These are phyloP conservation scores for Penicillium sclerotigenum DNA, from an alignment of 2,329 filamentous ascomycete genomes.

Conservation along the genomic window DNA sequence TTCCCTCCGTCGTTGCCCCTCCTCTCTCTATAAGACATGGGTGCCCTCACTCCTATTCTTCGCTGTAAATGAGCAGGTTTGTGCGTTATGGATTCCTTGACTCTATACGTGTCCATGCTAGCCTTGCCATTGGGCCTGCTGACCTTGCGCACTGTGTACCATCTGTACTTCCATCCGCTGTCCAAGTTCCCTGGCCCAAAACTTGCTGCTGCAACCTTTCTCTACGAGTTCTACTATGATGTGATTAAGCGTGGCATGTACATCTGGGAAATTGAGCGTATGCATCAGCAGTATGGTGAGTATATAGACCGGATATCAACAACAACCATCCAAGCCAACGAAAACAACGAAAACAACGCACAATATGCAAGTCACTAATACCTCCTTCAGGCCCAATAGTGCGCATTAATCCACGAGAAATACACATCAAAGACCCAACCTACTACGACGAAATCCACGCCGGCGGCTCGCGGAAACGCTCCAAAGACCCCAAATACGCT, in stretches of 20 bases:
- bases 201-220: slow-evolving; percentile 31
- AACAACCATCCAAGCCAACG: background rate
- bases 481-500: slow-evolving; percentile 21
- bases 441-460: slow-evolving; percentile 38
- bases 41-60: background rate
- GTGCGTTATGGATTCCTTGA: slow-evolving; percentile 7
- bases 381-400: slow-evolving; percentile 34
- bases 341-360: too few relatives aligned
- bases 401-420: slow-evolving; percentile 37
- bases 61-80: background rate
- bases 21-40: background rate
- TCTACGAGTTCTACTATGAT: slow-evolving; percentile 37
- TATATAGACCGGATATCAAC: background rate
- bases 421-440: slow-evolving; percentile 37
- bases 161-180: slow-evolving; percentile 30
- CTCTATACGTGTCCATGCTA: background rate
- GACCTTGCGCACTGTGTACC: slow-evolving; percentile 8
- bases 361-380: too few relatives aligned
- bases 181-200: slow-evolving; percentile 33
- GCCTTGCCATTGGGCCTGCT: background rate
- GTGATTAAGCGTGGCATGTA: slow-evolving; percentile 31
- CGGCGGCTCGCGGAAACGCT: slow-evolving; percentile 12
- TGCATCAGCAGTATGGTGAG: slow-evolving; percentile 37
- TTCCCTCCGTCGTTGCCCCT: background rate
- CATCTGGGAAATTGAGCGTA: slow-evolving; percentile 26